These are phyloP conservation scores for Paxillus rubicundulus DNA, from an alignment of 768 basidiomycete genomes.

Conservation along the genomic window DNA sequence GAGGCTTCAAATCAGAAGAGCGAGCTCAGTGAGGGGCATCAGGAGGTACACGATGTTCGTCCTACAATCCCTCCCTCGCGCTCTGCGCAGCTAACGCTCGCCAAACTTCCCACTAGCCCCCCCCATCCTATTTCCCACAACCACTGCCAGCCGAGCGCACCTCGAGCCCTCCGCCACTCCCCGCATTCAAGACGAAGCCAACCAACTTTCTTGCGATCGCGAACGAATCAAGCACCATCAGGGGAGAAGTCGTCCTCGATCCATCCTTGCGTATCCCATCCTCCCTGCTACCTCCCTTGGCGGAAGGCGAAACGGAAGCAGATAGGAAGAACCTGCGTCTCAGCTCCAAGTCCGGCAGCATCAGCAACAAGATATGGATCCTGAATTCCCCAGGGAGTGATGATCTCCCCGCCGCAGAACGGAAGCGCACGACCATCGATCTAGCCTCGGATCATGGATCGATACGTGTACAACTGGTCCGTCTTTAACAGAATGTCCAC, in stretches of 20 bases:
- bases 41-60: conserved; percentile 10
- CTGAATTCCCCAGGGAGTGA: conserved; percentile 10
- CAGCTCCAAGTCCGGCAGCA: conserved; percentile 31
- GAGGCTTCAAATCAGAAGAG: not conserved
- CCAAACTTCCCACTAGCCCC: conserved; percentile 13
- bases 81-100: not conserved
- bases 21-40: not conserved
- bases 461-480: conserved; percentile 17
- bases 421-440: conserved; percentile 20
- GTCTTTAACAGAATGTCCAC: not conserved
- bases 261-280: conserved; percentile 40
- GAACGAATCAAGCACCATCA: conserved; percentile 6
- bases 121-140: conserved; percentile 21
- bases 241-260: conserved; percentile 42
- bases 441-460: conserved; percentile 17
- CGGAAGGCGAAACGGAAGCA: conserved; percentile 33
- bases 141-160: not conserved
- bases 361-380: conserved; percentile 42
- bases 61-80: not conserved
- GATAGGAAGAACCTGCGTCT: conserved; percentile 41
- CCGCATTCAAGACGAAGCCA: conserved; percentile 24
- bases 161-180: not conserved
- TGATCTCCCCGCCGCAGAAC: not conserved
- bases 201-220: conserved; percentile 24
- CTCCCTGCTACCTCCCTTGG: conserved; percentile 39